Evolutionary conservation across 371 early-diverging fungal species (phyloP).

Genomic region (Basidiobolus meristosporus): DNA sequence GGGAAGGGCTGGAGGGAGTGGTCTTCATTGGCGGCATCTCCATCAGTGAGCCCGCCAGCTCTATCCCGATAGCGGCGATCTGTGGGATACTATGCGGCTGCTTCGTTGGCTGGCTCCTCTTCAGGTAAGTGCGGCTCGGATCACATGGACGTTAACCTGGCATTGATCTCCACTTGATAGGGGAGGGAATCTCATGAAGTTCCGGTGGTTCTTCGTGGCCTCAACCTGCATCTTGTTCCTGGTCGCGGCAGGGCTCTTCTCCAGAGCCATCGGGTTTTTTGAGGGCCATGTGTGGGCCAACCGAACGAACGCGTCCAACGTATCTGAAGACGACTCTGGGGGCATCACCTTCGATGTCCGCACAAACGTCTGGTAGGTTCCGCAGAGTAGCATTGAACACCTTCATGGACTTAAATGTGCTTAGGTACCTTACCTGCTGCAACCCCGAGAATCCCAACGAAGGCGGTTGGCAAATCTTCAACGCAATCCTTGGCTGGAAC

Average conservation of each 20-base stretch:
- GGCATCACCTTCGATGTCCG: slow-evolving; percentile 20
- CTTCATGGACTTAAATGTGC: no score
- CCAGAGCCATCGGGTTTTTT: slow-evolving; percentile 16
- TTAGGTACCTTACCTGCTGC: slow-evolving; percentile 23
- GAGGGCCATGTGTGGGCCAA: slow-evolving; percentile 9
- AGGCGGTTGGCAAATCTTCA: slow-evolving; percentile 44
- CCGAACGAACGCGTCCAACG: slow-evolving; percentile 28
- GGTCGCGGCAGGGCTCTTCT: slow-evolving; percentile 55
- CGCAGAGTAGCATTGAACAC: no score
- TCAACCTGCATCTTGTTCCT: slow-evolving; percentile 50
- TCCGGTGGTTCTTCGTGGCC: slow-evolving; percentile 52
- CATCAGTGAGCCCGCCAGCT: slow-evolving; percentile 26
- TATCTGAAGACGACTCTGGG: slow-evolving; percentile 19
- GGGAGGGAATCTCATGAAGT: slow-evolving; percentile 33
- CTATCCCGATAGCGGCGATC: slow-evolving; percentile 58
- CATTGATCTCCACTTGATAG: no score
- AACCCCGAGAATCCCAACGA: slow-evolving; percentile 16
- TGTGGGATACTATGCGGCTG: slow-evolving; percentile 40
- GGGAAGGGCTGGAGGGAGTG: slow-evolving; percentile 67
- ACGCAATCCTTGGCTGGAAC: slow-evolving; percentile 59
- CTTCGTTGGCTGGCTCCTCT: slow-evolving; percentile 43
- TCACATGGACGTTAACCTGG: no score
- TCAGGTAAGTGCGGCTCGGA: slow-evolving; percentile 6
- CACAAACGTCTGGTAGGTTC: slow-evolving; percentile 18
- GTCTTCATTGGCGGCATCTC: slow-evolving; percentile 66